phyloP scores from a whole-genome alignment of 495 filamentous ascomycete species.

The Apodospora peruviana region DNA sequence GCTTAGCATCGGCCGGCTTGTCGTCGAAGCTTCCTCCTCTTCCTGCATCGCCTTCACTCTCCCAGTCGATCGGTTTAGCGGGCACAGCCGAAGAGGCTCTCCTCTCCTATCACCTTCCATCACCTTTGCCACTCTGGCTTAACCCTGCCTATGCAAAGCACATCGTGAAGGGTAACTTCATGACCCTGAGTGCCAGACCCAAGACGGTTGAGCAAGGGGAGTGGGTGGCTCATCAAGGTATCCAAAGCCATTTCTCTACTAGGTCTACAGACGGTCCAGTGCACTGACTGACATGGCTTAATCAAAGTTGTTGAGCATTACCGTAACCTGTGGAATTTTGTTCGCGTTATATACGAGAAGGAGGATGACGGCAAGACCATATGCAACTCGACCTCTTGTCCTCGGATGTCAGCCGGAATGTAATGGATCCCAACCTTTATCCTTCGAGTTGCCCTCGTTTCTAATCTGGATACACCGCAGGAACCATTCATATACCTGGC shows the following conservation, averaged over 20 bases:
- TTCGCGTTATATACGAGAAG: constrained; percentile 72
- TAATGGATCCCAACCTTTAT: constrained; percentile 44
- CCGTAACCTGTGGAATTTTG: constrained; percentile 76
- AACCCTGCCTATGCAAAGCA: constrained; percentile 73
- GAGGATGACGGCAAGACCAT: constrained; percentile 67
- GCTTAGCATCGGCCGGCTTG: constrained; percentile 33
- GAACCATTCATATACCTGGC: constrained; percentile 86
- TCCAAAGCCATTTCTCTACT: constrained; percentile 12
- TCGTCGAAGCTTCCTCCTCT: constrained; percentile 50
- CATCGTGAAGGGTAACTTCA: constrained; percentile 93
- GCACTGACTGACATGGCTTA: neutral
- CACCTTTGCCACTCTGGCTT: constrained; percentile 32
- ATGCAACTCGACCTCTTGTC: constrained; percentile 77
- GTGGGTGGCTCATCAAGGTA: constrained; percentile 93
- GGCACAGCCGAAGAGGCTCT: constrained; percentile 39
- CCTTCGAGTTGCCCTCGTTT: neutral
- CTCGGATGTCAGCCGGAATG: constrained; percentile 87
- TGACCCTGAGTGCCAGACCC: constrained; percentile 85
- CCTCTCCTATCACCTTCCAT: constrained; percentile 46
- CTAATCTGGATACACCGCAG: constrained; percentile 35
- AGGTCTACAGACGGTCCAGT: neutral
- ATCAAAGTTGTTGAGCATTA: constrained; percentile 81
- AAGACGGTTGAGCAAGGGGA: constrained; percentile 86
- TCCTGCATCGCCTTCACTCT: constrained; percentile 35
- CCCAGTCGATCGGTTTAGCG: constrained; percentile 27